Evolutionary conservation across 129 eudicot species (phyloP), one percentile per base, ranked within the genome.

Genomic region (Escallonia herrerae): DNA sequence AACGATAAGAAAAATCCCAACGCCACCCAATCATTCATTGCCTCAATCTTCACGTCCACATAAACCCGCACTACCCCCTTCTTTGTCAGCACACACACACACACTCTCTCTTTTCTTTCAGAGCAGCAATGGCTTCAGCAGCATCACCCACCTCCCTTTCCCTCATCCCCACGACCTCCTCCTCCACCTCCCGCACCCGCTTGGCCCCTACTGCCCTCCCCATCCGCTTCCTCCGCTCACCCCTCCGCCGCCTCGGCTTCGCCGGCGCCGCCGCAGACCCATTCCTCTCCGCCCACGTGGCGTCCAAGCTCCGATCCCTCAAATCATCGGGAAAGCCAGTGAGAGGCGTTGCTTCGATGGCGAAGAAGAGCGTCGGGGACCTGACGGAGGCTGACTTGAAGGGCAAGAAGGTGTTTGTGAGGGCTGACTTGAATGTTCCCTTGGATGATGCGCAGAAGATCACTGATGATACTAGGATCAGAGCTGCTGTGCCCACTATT

Each of bases 321-420:
- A 71, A 62, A 40, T 40, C 60, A 15, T 46, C 73, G 2, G 76
- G 62, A 2, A 84, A 74, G n/a, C 85, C 95, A 3, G 53, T 76
- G 58, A 68, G 81, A 39, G 70, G 70, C 1, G 82, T 80, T 37
- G 82, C 74, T 33, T 70, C 82, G 0, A 87, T 80, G 90, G 93
- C 86, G 5, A 87, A 90, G 79, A 82, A 80, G 81, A 91, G 97
- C 73, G 97, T 90, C 2, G 97, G 97, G 0, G 95, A 87, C 63
- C 80, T 90, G 10, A 58, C 81, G 2, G 80, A 65, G 1, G 80
- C 86, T 3, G 86, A 90, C 6, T 74, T 90, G 43, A 90, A 90
- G 84, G 93, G 97, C 3, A 90, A 81, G 76, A 81, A 75, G 63
- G 91, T 84, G 59, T 84, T 84, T 33, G 91, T 84, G 15, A 81